A percentile compares a stretch with the other conserved stretches of the same genome.
Evolutionary conservation across 768 basidiomycete genomes (phyloP).

Genomic region (Rubroboletus pulcherrimus): DNA sequence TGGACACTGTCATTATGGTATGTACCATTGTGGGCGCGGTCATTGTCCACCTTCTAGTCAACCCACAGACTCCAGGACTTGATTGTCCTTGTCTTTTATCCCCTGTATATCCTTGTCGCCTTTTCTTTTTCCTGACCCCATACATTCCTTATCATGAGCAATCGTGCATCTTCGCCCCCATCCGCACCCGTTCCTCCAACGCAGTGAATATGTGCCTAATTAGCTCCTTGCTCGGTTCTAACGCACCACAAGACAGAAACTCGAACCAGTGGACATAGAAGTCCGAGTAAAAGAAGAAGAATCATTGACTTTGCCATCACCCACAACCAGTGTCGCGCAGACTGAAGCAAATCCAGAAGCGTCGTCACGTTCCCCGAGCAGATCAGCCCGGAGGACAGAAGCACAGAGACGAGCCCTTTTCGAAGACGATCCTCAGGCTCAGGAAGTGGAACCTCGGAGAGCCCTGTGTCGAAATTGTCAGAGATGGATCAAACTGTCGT

Average conservation of each 20-base stretch:
- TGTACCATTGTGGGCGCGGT: background rate
- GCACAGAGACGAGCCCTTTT: constrained; percentile 50
- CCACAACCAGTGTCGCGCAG: background rate
- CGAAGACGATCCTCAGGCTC: constrained; percentile 49
- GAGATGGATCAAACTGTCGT: constrained; percentile 57
- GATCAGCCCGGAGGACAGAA: constrained; percentile 22
- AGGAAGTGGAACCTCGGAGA: constrained; percentile 46
- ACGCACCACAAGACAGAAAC: constrained; percentile 15
- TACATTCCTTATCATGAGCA: constrained; percentile 32
- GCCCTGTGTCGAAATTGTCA: constrained; percentile 60
- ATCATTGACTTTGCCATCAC: constrained; percentile 1
- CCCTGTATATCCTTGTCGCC: constrained; percentile 9
- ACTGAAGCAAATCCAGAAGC: background rate
- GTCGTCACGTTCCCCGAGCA: constrained; percentile 14
- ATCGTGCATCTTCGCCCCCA: constrained; percentile 9
- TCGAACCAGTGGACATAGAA: background rate
- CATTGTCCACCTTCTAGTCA: background rate
- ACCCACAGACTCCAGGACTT: constrained; percentile 4
- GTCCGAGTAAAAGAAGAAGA: constrained; percentile 17
- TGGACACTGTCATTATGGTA: constrained; percentile 7
- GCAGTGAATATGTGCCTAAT: constrained; percentile 14
- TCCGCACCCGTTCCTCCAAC: background rate
- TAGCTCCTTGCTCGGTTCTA: background rate
- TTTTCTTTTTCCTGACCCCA: constrained; percentile 11
- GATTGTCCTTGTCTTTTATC: constrained; percentile 8